phyloP scores from a whole-genome alignment of 139 green algal species.

The Penium margaritaceum region DNA sequence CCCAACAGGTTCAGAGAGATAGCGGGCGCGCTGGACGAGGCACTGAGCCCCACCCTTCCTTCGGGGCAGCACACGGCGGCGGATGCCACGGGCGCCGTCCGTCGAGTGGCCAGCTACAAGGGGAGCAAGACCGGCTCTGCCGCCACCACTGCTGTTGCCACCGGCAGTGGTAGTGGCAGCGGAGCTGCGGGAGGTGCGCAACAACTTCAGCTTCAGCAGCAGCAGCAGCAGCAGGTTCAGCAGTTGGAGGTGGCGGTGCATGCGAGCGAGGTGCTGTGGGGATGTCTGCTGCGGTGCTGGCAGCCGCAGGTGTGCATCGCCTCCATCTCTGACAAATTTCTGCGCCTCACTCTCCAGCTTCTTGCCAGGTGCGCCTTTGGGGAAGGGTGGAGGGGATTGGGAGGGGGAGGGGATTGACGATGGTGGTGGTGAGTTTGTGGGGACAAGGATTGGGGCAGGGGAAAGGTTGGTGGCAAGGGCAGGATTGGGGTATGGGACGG shows the following conservation, averaged over 20 bases:
- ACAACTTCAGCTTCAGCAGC: too few species aligned
- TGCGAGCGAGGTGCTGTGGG: constrained; percentile 37
- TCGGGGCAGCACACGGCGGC: too few species aligned
- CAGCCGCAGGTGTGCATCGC: constrained; percentile 61
- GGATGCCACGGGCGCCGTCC: too few species aligned
- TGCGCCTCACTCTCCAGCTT: constrained; percentile 71
- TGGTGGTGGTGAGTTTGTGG: constrained; percentile 20
- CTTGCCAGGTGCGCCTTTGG: constrained; percentile 63
- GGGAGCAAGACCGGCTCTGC: too few species aligned
- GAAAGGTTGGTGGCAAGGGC: background rate
- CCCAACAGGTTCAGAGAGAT: constrained; percentile 53
- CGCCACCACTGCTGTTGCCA: too few species aligned
- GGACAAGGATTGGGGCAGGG: background rate
- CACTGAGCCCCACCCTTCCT: too few species aligned
- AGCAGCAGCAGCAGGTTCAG: background rate
- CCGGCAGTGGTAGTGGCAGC: too few species aligned
- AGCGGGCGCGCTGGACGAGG: constrained; percentile 51
- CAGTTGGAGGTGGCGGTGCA: constrained; percentile 39
- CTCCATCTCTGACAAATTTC: constrained; percentile 71
- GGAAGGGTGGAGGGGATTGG: too few species aligned
- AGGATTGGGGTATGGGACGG: too few species aligned
- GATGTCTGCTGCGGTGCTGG: constrained; percentile 47
- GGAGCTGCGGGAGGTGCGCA: background rate
- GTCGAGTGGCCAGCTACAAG: too few species aligned
- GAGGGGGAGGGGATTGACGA: too few species aligned